phyloP scores from a whole-genome alignment of 129 eudicot genomes.

The sunflower (Helianthus annuus) region DNA sequence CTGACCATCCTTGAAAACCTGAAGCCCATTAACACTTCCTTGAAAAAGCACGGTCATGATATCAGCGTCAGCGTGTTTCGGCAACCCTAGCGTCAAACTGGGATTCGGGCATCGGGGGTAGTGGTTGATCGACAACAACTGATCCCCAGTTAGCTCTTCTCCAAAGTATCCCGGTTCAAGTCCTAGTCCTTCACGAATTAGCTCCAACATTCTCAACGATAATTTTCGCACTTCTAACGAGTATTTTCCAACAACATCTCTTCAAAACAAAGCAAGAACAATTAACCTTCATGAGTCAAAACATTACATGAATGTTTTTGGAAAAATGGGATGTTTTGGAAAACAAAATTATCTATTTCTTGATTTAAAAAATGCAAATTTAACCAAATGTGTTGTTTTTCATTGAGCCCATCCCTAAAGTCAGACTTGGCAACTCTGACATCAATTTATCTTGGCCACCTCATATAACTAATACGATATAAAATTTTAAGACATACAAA shows the following conservation, averaged over 20 bases:
- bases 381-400: no score
- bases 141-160: conserved; percentile 40
- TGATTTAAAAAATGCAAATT: no score
- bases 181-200: conserved; percentile 62
- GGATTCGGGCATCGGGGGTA: conserved; percentile 79
- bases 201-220: conserved; percentile 45
- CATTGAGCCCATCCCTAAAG: no score
- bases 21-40: conserved; percentile 59
- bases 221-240: conserved; percentile 47
- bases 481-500: no score
- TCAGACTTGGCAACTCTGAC: no score
- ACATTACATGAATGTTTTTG: not conserved
- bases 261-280: conserved; percentile 13
- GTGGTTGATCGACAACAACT: conserved; percentile 52
- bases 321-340: no score
- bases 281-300: conserved; percentile 4
- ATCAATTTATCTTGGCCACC: no score
- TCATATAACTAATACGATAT: no score
- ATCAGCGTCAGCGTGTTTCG: conserved; percentile 62
- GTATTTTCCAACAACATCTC: conserved; percentile 43
- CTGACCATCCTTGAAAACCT: conserved; percentile 46
- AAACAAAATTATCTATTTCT: no score
- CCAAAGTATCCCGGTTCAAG: conserved; percentile 50
- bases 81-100: conserved; percentile 59
- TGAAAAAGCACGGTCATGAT: conserved; percentile 59